Base-by-base conservation (phyloP, 208 protist species). In the Blechomonas ayalai region DNA sequence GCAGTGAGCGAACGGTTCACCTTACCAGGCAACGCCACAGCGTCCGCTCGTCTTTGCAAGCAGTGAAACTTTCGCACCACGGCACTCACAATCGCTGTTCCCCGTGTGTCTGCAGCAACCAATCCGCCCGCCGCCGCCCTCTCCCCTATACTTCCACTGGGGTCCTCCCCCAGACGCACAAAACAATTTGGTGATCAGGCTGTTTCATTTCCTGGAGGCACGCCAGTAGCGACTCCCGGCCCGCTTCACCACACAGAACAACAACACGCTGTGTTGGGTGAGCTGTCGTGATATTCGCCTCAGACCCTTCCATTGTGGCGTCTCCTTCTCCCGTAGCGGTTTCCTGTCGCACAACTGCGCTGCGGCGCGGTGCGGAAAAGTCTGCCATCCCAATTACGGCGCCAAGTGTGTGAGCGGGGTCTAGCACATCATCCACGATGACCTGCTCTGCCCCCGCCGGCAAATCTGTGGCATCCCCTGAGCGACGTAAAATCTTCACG, bases 351-450 rank as follows among this genome's bases (percentile, higher is more conserved):
- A n/a, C 10, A 34, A n/a, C 31, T 34, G 7, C 13, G 23, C 18
- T 18, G 10, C 31, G 10, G 13, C 48, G n/a, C 39, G 12, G 25
- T 8, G 40, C 20, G 27, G 16, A 26, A 13, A n/a, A 10, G 19
- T 24, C 1, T 19, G 9, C 8, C 13, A n/a, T 3, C 35, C 23
- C 23, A 45, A 56, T 7, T 23, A 72, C 31, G n/a, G 67, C 68
- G 18, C 50, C 66, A 1, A 82, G 23, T 39, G 74, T 15, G 46
- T 78, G 68, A 24, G 64, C 37, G 9, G 73, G 40, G 12, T 62
- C 64, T 33, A 78, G 26, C 24, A 77, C 19, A 10, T 29, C 41
- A 6, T 82, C 73, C 24, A 34, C 42, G 36, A 22, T 9, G 23
- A 36, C 40, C 24, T 41, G 6, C 15, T n/a, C 34, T 27, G 19